Percentiles rank a stretch among this genome's conserved stretches.
phyloP scores from a whole-genome alignment of 257 asterid genomes.

The Linderniella brevidens region DNA sequence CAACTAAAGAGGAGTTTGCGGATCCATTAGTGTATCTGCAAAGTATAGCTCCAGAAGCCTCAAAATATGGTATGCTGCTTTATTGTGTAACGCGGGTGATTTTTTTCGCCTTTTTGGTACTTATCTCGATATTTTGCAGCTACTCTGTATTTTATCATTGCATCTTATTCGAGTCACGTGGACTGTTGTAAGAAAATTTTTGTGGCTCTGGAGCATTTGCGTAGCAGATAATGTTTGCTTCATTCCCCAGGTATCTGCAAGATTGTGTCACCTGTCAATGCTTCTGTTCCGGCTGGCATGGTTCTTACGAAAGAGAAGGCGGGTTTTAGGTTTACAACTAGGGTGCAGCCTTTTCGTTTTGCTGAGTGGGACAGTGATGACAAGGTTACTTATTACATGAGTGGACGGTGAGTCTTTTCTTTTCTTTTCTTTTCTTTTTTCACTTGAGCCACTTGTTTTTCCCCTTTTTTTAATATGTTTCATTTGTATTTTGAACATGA shows the following conservation, averaged over 20 bases:
- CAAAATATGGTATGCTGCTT: constrained; percentile 64
- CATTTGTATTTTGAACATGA: constrained; percentile 15
- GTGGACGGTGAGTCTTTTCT: constrained; percentile 58
- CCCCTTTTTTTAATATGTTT: constrained; percentile 4
- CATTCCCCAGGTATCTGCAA: constrained; percentile 70
- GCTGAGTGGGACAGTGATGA: constrained; percentile 91
- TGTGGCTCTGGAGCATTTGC: no score
- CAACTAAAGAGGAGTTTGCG: constrained; percentile 74
- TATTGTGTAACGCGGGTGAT: not conserved
- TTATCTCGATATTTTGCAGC: no score
- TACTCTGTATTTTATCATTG: no score
- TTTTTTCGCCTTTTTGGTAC: not conserved
- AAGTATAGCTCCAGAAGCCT: constrained; percentile 94
- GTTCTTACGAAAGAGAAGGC: constrained; percentile 82
- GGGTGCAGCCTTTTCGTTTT: constrained; percentile 96
- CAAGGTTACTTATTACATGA: constrained; percentile 85
- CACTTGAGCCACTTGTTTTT: constrained; percentile 6
- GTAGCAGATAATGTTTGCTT: no score
- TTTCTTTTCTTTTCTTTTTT: no score
- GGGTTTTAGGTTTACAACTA: constrained; percentile 86
- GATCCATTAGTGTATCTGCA: constrained; percentile 84
- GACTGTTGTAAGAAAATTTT: no score
- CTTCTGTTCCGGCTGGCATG: constrained; percentile 91
- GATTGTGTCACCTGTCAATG: constrained; percentile 79
- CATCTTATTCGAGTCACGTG: no score